phyloP scores from a whole-genome alignment of 257 asterid species.

The Misopates orontium region DNA sequence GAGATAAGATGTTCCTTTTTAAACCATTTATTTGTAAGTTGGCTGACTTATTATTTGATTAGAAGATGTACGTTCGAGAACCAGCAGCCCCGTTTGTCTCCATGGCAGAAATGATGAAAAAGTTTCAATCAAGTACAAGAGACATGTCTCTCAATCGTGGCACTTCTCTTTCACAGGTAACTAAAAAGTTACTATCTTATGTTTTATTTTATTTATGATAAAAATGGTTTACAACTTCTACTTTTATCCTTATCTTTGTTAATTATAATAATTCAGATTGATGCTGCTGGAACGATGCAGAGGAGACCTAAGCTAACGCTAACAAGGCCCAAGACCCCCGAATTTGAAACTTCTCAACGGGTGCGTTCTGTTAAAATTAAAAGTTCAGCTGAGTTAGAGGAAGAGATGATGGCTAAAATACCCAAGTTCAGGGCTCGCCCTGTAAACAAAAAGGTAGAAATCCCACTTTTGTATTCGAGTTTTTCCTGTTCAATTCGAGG shows the following conservation, averaged over 20 bases:
- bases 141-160: slow-evolving; percentile 47
- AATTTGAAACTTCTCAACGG: slow-evolving; percentile 86
- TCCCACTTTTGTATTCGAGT: neutral
- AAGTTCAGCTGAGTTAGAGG: slow-evolving; percentile 86
- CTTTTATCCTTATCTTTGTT: neutral
- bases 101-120: slow-evolving; percentile 86
- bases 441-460: slow-evolving; percentile 67
- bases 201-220: neutral
- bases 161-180: slow-evolving; percentile 58
- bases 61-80: slow-evolving; percentile 74
- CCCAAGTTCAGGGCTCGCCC: slow-evolving; percentile 96
- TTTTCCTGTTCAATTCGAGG: neutral
- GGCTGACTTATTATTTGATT: slow-evolving; percentile 17
- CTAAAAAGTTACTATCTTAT: neutral
- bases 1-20: neutral
- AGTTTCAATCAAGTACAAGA: slow-evolving; percentile 81
- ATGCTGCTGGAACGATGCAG: slow-evolving; percentile 38
- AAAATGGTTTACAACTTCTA: neutral
- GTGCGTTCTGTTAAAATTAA: slow-evolving; percentile 64
- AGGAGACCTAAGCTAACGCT: slow-evolving; percentile 72
- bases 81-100: slow-evolving; percentile 78
- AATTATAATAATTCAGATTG: slow-evolving; percentile 26
- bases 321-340: slow-evolving; percentile 92
- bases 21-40: neutral
- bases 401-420: slow-evolving; percentile 90